Percentiles rank a stretch among this genome's conserved stretches.
These are phyloP conservation scores for Scutellaria barbata DNA, from an alignment of 257 asterid genomes.

Conservation along the genomic window DNA sequence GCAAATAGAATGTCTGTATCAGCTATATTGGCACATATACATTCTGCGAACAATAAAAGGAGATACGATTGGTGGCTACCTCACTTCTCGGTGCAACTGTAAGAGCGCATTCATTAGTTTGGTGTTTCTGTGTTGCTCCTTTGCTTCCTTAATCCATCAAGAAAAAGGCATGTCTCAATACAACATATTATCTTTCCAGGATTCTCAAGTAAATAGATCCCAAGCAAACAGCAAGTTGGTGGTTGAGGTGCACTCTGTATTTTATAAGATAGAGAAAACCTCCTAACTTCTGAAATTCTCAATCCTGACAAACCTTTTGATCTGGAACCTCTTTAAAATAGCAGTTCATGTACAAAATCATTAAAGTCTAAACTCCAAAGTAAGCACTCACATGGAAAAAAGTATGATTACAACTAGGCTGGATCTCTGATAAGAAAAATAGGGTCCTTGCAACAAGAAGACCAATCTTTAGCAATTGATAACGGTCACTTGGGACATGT, in stretches of 20 bases:
- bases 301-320: conserved; percentile 11
- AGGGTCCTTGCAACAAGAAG: conserved; percentile 9
- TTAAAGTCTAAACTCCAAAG: neutral
- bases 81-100: conserved; percentile 55
- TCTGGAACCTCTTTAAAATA: conserved; percentile 22
- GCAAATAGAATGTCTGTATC: conserved; percentile 44
- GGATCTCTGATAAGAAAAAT: conserved; percentile 1
- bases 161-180: conserved; percentile 28
- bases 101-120: conserved; percentile 80
- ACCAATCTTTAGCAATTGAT: conserved; percentile 4
- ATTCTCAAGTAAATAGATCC: conserved; percentile 14
- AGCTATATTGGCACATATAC: conserved; percentile 29
- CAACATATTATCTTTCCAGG: conserved; percentile 3
- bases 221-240: conserved; percentile 23
- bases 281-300: neutral
- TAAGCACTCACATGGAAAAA: conserved; percentile 22
- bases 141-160: conserved; percentile 62
- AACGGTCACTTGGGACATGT: conserved; percentile 8
- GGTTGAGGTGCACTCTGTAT: conserved; percentile 9
- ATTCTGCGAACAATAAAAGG: conserved; percentile 30
- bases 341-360: conserved; percentile 17
- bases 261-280: conserved; percentile 4
- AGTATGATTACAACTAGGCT: conserved; percentile 1
- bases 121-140: conserved; percentile 95
- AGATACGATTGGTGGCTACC: conserved; percentile 50